Conservation (phyloP, 768 basidiomycete species). For the Guyanaporus albipodus region DNA sequence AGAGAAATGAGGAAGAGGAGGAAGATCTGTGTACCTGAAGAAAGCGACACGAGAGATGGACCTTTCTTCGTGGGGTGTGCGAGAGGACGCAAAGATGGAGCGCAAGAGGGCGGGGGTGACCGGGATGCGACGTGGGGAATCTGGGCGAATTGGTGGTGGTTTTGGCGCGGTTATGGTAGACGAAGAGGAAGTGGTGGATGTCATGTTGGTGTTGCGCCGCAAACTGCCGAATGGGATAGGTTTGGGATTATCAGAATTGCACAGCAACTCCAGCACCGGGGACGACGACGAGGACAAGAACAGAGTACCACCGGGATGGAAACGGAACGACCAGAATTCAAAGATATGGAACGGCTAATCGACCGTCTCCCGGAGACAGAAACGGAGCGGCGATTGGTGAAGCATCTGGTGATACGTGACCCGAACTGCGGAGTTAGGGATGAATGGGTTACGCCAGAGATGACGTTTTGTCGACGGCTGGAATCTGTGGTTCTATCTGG, state of each 20-base stretch:
- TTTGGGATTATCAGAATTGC: not conserved
- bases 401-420: conserved; percentile 54
- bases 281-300: conserved; percentile 7
- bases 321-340: conserved; percentile 19
- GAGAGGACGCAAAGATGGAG: conserved; percentile 83
- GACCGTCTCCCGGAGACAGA: conserved; percentile 57
- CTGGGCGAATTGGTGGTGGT: conserved; percentile 32
- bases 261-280: too few relatives aligned
- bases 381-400: conserved; percentile 56
- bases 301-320: conserved; percentile 22
- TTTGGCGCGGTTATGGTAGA: conserved; percentile 45
- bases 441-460: conserved; percentile 52
- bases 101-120: conserved; percentile 79
- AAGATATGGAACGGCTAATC: conserved; percentile 57
- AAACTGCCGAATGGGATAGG: conserved; percentile 18
- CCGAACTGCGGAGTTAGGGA: conserved; percentile 45
- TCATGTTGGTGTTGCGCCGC: conserved; percentile 17
- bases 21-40: too few relatives aligned
- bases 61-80: conserved; percentile 76
- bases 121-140: conserved; percentile 62
- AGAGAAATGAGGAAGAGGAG: too few relatives aligned
- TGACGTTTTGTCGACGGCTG: conserved; percentile 60
- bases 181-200: conserved; percentile 47
- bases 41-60: conserved; percentile 83
- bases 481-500: conserved; percentile 67